Evolutionary conservation across 306 rosid genomes (phyloP).

Genomic region (Cyclanthera cordifolia): DNA sequence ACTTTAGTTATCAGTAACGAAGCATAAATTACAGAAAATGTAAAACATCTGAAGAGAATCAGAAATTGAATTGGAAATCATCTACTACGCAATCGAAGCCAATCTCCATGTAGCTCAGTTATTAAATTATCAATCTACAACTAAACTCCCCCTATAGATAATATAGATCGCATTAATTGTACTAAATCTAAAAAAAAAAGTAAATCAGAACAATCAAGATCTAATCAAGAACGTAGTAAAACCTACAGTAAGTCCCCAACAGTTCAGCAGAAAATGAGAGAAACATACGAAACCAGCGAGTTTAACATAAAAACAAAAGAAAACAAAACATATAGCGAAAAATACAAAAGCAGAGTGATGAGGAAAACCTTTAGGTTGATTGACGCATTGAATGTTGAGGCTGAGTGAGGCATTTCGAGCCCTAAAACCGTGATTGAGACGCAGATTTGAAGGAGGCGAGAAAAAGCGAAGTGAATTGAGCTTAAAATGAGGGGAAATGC

Average conservation of each 20-base stretch:
- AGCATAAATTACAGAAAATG: background rate
- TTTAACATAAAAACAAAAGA: background rate
- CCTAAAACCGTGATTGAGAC: conserved; percentile 13
- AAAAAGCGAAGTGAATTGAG: background rate
- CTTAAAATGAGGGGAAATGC: conserved; percentile 1
- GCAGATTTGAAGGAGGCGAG: conserved; percentile 29
- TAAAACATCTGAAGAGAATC: background rate
- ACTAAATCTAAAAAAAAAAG: background rate
- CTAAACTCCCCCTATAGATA: background rate
- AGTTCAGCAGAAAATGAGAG: background rate
- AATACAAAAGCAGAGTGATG: background rate
- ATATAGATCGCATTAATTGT: background rate
- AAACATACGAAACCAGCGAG: too few species aligned
- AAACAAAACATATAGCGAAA: background rate
- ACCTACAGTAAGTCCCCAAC: background rate
- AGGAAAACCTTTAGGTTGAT: conserved; percentile 32
- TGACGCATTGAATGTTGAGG: conserved; percentile 29
- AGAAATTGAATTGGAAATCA: background rate
- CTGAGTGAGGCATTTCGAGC: conserved; percentile 22
- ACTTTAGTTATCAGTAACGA: background rate
- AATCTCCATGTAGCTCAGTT: background rate
- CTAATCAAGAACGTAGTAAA: background rate
- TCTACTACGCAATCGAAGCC: background rate
- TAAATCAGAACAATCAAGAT: background rate
- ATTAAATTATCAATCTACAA: background rate